These are phyloP conservation scores for Cudoniella acicularis DNA, from an alignment of 495 filamentous ascomycete species.

Conservation along the genomic window DNA sequence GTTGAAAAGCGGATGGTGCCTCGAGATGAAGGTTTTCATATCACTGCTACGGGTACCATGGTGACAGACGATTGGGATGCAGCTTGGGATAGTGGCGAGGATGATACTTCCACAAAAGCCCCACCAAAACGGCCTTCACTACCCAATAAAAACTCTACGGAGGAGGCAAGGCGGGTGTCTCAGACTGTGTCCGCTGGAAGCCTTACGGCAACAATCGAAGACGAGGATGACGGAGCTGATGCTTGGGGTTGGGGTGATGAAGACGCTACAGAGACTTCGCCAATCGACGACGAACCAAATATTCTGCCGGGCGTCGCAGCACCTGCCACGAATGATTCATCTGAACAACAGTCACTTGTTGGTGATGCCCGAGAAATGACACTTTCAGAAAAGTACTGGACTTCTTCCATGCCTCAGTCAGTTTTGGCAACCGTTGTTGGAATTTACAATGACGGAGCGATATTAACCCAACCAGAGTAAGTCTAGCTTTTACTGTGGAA, in stretches of 20 bases:
- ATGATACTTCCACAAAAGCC: slow-evolving; percentile 27
- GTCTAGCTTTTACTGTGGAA: slow-evolving; percentile 15
- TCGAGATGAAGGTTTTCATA: slow-evolving; percentile 56
- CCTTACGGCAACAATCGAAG: not conserved
- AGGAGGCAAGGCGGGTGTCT: slow-evolving; percentile 14
- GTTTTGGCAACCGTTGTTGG: slow-evolving; percentile 67
- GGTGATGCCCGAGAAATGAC: slow-evolving; percentile 51
- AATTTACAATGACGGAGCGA: slow-evolving; percentile 66
- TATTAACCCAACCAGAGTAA: slow-evolving; percentile 53
- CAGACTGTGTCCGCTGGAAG: not conserved
- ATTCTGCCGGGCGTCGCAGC: not conserved
- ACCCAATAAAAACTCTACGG: slow-evolving; percentile 13
- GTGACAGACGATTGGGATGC: slow-evolving; percentile 65
- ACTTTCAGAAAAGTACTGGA: slow-evolving; percentile 79
- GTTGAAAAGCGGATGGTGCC: slow-evolving; percentile 79
- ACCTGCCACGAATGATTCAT: not conserved
- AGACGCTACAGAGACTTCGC: slow-evolving; percentile 16
- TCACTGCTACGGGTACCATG: slow-evolving; percentile 49
- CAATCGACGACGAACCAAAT: not conserved
- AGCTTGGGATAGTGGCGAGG: slow-evolving; percentile 64
- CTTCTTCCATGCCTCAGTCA: slow-evolving; percentile 77
- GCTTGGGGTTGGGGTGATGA: slow-evolving; percentile 62
- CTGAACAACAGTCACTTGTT: not conserved
- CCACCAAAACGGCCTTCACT: slow-evolving; percentile 16
- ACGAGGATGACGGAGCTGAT: slow-evolving; percentile 35